Base-by-base conservation (phyloP, 1,284 basidiomycete species). In the Cutaneotrichosporon sp. region DNA sequence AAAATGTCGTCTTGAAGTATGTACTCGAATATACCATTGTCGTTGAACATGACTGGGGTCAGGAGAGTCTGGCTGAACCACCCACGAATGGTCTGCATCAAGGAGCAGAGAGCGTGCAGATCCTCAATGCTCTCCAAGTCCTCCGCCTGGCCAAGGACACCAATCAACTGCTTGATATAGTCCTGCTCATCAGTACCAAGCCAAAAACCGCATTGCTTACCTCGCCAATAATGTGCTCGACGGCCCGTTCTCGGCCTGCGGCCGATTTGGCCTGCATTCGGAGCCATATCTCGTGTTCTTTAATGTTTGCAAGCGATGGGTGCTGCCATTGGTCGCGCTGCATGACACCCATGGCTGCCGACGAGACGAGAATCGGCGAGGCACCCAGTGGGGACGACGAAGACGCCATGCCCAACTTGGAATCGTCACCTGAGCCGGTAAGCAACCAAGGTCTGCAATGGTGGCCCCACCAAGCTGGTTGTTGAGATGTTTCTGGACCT, bases 51-150 rank as follows among this genome's bases (percentile, higher is more conserved):
- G 55, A 98, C 91, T 96, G 66, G n/a, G 17, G 37, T 64, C 38
- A 62, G 60, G 12, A 15, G 22, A 13, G 33, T 10, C 7, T 8
- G 26, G 34, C 26, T 5, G n/a, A 5, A 18, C 4, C n/a, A 81
- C 90, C 73, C 74, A 96, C 92, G 78, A 66, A 98, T 94, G 12
- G 89, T 90, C 74, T 97, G 92, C 85, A 96, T 92, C 61, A 97
- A 81, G 60, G 82, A 84, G 77, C 90, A 97, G 42, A 98, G 75
- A 4, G 87, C 84, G 76, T 97, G 94, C 50, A 99, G 77, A 64
- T 91, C 88, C 38, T 86, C 83, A 56, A 98, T 68, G 63, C 83
- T 88, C 76, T 97, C 93, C 63, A 92, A 78, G 68, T 96, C 91
- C 76, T 98, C 94, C 21, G 94, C 92, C 62, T 85, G 83, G 54